Percentiles rank a stretch among this genome's conserved stretches.
Conservation (phyloP, 192 early-diverging fungal species). For the Thamnidium elegans region DNA sequence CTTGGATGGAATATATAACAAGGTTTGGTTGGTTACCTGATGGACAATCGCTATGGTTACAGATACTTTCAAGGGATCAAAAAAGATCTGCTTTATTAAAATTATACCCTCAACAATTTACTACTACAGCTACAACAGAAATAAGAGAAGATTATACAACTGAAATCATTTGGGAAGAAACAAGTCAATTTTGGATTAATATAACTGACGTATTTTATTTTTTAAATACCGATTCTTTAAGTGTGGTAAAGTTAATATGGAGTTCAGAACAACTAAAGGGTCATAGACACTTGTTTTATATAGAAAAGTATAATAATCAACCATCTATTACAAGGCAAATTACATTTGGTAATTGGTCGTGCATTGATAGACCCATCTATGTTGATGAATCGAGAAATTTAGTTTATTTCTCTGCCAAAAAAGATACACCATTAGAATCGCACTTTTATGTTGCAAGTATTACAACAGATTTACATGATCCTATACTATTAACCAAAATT, state of each 20-base stretch:
- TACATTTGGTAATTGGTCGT: constrained; percentile 56
- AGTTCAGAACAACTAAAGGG: constrained; percentile 54
- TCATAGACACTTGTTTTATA: constrained; percentile 58
- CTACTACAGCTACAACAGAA: constrained; percentile 24
- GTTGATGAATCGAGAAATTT: constrained; percentile 50
- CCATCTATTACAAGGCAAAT: constrained; percentile 37
- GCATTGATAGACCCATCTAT: constrained; percentile 54
- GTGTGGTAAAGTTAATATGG: constrained; percentile 43
- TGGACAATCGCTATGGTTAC: constrained; percentile 54
- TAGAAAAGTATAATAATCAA: constrained; percentile 30
- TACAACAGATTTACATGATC: neutral
- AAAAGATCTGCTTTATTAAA: constrained; percentile 46
- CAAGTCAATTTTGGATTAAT: constrained; percentile 58
- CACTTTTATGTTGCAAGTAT: constrained; percentile 60
- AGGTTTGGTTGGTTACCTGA: constrained; percentile 63
- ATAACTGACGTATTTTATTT: constrained; percentile 46
- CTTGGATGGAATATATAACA: constrained; percentile 69
- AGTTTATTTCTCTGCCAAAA: constrained; percentile 61
- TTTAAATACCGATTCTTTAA: neutral
- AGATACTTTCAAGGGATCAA: constrained; percentile 56
- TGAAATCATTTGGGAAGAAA: constrained; percentile 53
- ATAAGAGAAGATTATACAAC: constrained; percentile 21
- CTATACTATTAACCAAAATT: constrained; percentile 40
- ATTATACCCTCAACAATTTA: constrained; percentile 51
- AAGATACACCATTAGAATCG: constrained; percentile 53